phyloP scores from a whole-genome alignment of 305 asterid genomes.

The Ilex paraguariensis region DNA sequence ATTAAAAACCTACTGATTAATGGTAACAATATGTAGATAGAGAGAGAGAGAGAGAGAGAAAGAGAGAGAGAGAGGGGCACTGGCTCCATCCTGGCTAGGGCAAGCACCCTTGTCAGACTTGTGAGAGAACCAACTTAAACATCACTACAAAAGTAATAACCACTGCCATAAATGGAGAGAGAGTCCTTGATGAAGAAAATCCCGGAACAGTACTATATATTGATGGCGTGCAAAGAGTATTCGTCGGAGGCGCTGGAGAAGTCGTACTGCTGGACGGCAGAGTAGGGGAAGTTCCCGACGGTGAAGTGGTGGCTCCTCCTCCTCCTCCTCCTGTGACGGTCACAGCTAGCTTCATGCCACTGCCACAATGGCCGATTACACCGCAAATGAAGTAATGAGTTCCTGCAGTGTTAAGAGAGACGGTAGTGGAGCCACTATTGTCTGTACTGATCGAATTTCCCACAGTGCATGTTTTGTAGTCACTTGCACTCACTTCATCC shows the following conservation, averaged over 20 bases:
- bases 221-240: slow-evolving; percentile 12
- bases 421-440: slow-evolving; percentile 73
- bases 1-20: too few species aligned
- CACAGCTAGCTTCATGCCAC: slow-evolving; percentile 82
- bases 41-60: neutral
- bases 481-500: slow-evolving; percentile 59
- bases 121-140: slow-evolving; percentile 11
- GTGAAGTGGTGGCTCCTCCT: slow-evolving; percentile 14
- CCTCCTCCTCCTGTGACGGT: slow-evolving; percentile 25
- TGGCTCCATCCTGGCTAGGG: slow-evolving; percentile 73
- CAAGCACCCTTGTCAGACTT: neutral
- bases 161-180: slow-evolving; percentile 26
- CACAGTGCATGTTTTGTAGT: slow-evolving; percentile 52
- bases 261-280: slow-evolving; percentile 23
- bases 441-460: slow-evolving; percentile 62
- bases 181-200: slow-evolving; percentile 33
- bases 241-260: slow-evolving; percentile 17
- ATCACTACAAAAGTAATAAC: slow-evolving; percentile 12
- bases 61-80: slow-evolving; percentile 29
- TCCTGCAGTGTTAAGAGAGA: slow-evolving; percentile 68
- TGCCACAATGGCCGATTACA: slow-evolving; percentile 60
- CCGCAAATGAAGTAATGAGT: slow-evolving; percentile 73
- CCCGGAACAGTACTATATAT: slow-evolving; percentile 1
- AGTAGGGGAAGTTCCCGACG: slow-evolving; percentile 13
- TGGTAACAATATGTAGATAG: neutral